Evolutionary conservation across 257 asterid genomes (phyloP).

Genomic region (Solanum corneliomulleri): DNA sequence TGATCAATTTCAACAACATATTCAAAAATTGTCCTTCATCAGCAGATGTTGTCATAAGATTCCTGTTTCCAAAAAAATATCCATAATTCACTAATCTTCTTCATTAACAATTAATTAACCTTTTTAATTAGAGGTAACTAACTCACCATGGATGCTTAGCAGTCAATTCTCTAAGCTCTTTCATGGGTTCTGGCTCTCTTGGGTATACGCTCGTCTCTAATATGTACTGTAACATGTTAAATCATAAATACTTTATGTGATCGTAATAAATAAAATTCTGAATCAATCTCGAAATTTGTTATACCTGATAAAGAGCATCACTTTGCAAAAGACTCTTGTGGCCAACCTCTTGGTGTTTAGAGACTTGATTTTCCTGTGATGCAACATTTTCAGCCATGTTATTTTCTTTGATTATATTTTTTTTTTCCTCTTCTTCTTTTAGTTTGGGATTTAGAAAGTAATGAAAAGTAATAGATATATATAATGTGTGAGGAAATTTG

Average conservation of each 20-base stretch:
- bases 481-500: not conserved
- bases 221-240: slow-evolving; percentile 39
- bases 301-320: slow-evolving; percentile 69
- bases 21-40: slow-evolving; percentile 82
- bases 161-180: slow-evolving; percentile 77
- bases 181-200: slow-evolving; percentile 80
- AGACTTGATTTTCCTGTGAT: slow-evolving; percentile 10
- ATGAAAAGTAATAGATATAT: not conserved
- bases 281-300: not conserved
- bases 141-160: slow-evolving; percentile 85
- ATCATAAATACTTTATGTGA: not conserved
- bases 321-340: slow-evolving; percentile 83
- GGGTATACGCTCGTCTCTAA: slow-evolving; percentile 89
- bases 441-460: not conserved
- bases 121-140: not conserved
- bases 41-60: slow-evolving; percentile 79
- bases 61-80: slow-evolving; percentile 26
- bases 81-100: not conserved
- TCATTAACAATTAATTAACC: not conserved
- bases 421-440: not conserved
- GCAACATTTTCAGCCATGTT: slow-evolving; percentile 13
- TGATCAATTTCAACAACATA: slow-evolving; percentile 77
- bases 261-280: not conserved
- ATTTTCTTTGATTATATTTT: not conserved
- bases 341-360: slow-evolving; percentile 75